Conservation (phyloP, 306 rosid species). For the Vigna unguiculata region DNA sequence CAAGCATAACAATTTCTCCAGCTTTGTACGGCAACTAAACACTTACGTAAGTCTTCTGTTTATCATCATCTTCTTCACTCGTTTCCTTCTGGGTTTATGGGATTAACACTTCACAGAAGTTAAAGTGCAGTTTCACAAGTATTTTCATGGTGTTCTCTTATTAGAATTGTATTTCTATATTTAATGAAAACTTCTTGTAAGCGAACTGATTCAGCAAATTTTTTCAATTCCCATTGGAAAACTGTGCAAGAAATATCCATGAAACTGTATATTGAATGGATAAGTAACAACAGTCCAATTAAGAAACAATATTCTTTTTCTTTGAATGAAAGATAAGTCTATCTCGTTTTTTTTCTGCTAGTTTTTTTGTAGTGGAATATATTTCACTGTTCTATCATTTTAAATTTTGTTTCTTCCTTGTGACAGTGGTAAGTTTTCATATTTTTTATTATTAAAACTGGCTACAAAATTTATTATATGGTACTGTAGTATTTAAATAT, state of each 20-base stretch:
- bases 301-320: slow-evolving; percentile 7
- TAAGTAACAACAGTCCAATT: background rate
- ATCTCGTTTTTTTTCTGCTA: background rate
- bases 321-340: background rate
- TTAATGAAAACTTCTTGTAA: background rate
- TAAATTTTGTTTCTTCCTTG: background rate
- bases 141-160: background rate
- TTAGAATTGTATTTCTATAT: background rate
- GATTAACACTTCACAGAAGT: background rate
- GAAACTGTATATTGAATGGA: background rate
- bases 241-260: background rate
- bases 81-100: background rate
- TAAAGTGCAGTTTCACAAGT: background rate
- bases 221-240: background rate
- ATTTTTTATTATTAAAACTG: background rate
- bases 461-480: background rate
- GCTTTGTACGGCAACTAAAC: slow-evolving; percentile 95
- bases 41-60: slow-evolving; percentile 72
- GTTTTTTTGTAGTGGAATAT: background rate
- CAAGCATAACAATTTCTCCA: slow-evolving; percentile 94
- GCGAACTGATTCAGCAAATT: no score
- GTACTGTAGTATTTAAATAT: slow-evolving; percentile 25
- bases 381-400: background rate
- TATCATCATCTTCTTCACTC: background rate
- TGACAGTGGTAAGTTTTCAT: background rate